Evolutionary conservation across 2,329 filamentous ascomycete genomes (phyloP), one percentile per base, ranked within the genome.

Genomic region (Calonectria hongkongensis): DNA sequence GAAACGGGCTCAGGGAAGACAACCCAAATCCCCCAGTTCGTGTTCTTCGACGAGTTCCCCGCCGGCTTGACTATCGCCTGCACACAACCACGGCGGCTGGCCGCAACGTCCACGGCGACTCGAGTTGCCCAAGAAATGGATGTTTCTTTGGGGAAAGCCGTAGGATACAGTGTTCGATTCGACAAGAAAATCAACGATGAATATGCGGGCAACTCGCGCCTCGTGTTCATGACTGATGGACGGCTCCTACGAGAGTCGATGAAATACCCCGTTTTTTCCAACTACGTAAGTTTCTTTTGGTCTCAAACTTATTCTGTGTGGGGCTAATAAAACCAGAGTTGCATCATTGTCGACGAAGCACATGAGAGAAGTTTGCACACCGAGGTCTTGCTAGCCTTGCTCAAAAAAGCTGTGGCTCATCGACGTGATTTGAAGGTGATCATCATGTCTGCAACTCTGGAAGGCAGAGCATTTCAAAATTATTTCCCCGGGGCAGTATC

Each of bases 91-190:
- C 27, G 50, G 16, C 15, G 50, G 4, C 10, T 54, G 12, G 50
- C 50, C 28, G 28, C 50, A n/a, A 54, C 16, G 18, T 54, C 50
- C 27, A 33, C 28, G 8, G 50, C 50, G 18, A 10, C 9, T 3
- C 50, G 50, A 8, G 50, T 54, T n/a, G 50, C 50, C 28, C 9
- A 30, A n/a, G 50, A 54, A 8, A 33, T 54, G 50, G 50, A 54
- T n/a, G 50, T 33, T 16, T 1, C 4, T 9, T n/a, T 33, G 4
- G 50, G 50, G 10, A 18, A n/a, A 4, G 50, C 28, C 3, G 28
- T 54, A 3, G 50, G 50, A 18, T 54, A 54, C 16, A 33, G 27
- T 30, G 50, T 54, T 16, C 50, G 28, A 3, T 54, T 54, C 28
- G 50, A 54, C 28, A 54, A n/a, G 25, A 21, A 48, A 21, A 30